These are phyloP conservation scores for Musa itinerans DNA, from an alignment of 176 grass and related monocot genomes.

Conservation along the genomic window DNA sequence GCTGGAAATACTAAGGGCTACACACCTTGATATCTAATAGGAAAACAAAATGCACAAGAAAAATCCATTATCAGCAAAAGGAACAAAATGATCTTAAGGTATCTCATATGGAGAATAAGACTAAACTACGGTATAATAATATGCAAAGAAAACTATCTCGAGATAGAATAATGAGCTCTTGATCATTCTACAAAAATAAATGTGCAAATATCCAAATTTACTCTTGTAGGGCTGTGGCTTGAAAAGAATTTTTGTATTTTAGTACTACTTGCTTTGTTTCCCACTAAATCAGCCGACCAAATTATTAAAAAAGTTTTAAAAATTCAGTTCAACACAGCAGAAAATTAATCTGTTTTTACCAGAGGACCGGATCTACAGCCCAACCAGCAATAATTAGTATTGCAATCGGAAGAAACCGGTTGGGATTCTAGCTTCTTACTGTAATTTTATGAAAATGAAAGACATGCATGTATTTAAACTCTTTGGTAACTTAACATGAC, in stretches of 20 bases:
- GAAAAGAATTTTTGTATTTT: not conserved
- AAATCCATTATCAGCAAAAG: not conserved
- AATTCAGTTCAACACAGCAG: not conserved
- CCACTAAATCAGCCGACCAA: not conserved
- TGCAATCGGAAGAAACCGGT: not conserved
- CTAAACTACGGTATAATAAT: not conserved
- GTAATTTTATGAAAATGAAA: not conserved
- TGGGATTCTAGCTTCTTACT: not conserved
- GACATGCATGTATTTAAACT: not conserved
- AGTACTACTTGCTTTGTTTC: too few relatives aligned
- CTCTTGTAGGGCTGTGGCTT: not conserved
- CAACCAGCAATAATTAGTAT: not conserved
- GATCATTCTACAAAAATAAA: not conserved
- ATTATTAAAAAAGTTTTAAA: not conserved
- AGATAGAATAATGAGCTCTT: not conserved
- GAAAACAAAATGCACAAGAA: not conserved
- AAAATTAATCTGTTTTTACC: not conserved
- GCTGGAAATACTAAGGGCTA: not conserved
- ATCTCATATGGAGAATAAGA: not conserved
- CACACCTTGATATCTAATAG: not conserved
- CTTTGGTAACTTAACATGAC: not conserved
- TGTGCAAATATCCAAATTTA: not conserved
- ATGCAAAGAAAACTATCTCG: not conserved
- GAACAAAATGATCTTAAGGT: not conserved
- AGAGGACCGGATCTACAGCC: not conserved